Conservation (phyloP, 2,329 filamentous ascomycete species). For the Aspergillus spinulosporus region DNA sequence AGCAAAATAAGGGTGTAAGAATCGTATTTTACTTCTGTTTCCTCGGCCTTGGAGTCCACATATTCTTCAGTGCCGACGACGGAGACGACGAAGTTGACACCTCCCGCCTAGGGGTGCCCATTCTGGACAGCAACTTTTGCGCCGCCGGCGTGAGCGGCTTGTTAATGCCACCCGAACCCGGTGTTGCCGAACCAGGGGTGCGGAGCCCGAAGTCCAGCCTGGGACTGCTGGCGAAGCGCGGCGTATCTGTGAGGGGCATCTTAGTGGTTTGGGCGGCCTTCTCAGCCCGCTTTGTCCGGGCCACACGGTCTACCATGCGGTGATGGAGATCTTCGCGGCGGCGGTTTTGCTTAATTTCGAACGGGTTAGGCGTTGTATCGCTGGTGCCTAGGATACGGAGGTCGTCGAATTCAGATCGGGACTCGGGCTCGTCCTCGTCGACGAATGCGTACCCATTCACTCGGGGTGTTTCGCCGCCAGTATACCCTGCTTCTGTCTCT, state of each 20-base stretch:
- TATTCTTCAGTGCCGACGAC: conserved; percentile 32
- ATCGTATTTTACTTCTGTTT: conserved; percentile 23
- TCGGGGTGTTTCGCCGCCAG: conserved; percentile 76
- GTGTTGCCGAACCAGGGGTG: conserved; percentile 24
- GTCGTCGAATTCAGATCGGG: conserved; percentile 30
- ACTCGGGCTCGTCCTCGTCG: conserved; percentile 64
- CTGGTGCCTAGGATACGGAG: conserved; percentile 44
- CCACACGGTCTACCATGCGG: conserved; percentile 79
- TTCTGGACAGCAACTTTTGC: conserved; percentile 42
- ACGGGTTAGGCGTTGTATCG: conserved; percentile 67
- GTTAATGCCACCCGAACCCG: conserved; percentile 17
- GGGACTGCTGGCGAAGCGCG: conserved; percentile 44
- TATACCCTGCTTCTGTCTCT: conserved; percentile 58
- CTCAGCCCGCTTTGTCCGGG: conserved; percentile 67
- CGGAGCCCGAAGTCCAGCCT: conserved; percentile 36
- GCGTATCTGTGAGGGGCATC: conserved; percentile 36
- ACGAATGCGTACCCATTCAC: conserved; percentile 96
- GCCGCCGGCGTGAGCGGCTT: conserved; percentile 46
- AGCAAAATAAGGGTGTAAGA: too few species aligned
- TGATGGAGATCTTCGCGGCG: conserved; percentile 79
- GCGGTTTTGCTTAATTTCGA: conserved; percentile 73
- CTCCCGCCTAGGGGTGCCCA: conserved; percentile 39
- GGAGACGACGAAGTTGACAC: conserved; percentile 6
- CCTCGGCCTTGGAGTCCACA: conserved; percentile 43
- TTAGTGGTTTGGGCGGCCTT: conserved; percentile 62